A percentile compares a stretch with the other conserved stretches of the same genome.
These are phyloP conservation scores for Phragmites australis DNA, from an alignment of 176 grass and related monocot species.

Conservation along the genomic window DNA sequence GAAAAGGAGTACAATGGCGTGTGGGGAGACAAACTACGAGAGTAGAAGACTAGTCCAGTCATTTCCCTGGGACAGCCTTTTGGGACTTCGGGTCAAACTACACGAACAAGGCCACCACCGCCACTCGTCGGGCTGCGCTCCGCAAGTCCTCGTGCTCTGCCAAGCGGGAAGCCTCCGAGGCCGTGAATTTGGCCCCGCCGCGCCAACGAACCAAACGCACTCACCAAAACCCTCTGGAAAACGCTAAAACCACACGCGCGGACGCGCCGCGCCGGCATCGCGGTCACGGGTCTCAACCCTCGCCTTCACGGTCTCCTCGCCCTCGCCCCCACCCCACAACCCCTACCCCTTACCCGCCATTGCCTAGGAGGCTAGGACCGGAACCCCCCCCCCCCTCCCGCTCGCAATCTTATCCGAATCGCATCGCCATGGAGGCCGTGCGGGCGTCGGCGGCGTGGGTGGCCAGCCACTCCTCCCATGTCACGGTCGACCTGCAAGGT, in stretches of 20 bases:
- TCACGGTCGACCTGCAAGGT: slow-evolving; percentile 76
- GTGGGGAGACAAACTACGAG: too few relatives aligned
- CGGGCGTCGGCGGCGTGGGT: slow-evolving; percentile 81
- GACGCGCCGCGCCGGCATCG: neutral
- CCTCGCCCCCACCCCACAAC: neutral
- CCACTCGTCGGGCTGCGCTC: slow-evolving; percentile 18
- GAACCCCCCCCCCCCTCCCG: neutral
- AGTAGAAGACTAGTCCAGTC: neutral
- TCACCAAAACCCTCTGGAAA: slow-evolving; percentile 14
- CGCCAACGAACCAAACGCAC: neutral
- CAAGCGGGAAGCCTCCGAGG: slow-evolving; percentile 34
- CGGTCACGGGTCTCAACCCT: neutral
- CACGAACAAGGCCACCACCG: neutral
- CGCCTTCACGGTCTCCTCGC: slow-evolving; percentile 7
- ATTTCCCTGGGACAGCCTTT: neutral
- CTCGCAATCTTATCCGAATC: slow-evolving; percentile 30
- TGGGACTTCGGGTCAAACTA: slow-evolving; percentile 21
- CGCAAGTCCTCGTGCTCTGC: slow-evolving; percentile 37
- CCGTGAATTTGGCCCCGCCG: neutral
- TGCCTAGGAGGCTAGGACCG: slow-evolving; percentile 5
- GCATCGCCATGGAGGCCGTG: slow-evolving; percentile 71
- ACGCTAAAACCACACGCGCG: slow-evolving; percentile 34
- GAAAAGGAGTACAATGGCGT: too few relatives aligned
- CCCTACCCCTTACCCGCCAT: neutral
- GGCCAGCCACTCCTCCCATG: slow-evolving; percentile 73